A percentile compares a stretch with the other conserved stretches of the same genome.
These are phyloP conservation scores for Taphrina pruni DNA, from an alignment of 1,139 yeast genomes.

Conservation along the genomic window DNA sequence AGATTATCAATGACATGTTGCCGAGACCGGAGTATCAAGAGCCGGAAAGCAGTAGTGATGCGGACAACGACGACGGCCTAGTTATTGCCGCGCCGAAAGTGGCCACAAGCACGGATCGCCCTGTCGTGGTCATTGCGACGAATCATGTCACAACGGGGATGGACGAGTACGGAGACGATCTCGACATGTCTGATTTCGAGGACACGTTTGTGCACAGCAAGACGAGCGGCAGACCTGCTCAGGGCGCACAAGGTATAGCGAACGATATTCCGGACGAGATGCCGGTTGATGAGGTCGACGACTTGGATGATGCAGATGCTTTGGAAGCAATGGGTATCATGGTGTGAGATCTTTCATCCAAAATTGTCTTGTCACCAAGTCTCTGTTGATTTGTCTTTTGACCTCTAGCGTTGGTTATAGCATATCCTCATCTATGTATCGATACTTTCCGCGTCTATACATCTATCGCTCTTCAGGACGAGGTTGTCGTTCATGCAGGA, in stretches of 20 bases:
- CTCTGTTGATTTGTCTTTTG: neutral
- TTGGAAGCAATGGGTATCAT: conserved; percentile 35
- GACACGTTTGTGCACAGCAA: conserved; percentile 8
- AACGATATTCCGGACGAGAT: conserved; percentile 20
- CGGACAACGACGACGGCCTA: conserved; percentile 17
- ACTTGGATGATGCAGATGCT: conserved; percentile 36
- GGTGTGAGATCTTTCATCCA: neutral
- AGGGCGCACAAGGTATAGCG: conserved; percentile 17
- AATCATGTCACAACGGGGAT: too few relatives aligned
- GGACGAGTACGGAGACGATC: conserved; percentile 14
- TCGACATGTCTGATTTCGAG: conserved; percentile 17
- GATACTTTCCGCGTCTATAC: too few relatives aligned
- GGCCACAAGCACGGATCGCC: neutral
- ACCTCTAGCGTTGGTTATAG: conserved; percentile 2
- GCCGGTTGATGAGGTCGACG: conserved; percentile 21
- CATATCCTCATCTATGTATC: conserved; percentile 1
- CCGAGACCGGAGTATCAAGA: conserved; percentile 18
- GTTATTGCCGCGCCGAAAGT: neutral
- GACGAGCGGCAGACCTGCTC: neutral
- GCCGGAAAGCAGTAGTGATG: neutral
- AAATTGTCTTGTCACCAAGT: neutral
- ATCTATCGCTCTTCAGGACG: too few relatives aligned
- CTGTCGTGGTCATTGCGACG: neutral
- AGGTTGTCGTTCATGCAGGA: neutral
- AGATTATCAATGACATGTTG: conserved; percentile 24